Evolutionary conservation across 495 filamentous ascomycete species (phyloP), one percentile per base, ranked within the genome.

Genomic region (Neurospora sp.): DNA sequence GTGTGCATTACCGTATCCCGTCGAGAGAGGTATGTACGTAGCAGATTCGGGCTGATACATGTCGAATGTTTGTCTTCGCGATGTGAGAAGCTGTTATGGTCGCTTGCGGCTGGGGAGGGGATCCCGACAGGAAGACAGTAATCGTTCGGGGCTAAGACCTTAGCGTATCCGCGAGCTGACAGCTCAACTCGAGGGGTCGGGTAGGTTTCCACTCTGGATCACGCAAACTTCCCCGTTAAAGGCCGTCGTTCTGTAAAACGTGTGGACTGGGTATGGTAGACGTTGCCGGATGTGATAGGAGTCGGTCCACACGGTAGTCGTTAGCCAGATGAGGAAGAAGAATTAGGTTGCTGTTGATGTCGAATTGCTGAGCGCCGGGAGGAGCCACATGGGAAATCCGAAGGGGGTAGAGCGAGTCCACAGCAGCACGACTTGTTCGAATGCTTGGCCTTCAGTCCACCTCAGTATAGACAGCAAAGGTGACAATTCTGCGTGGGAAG

Each of bases 11-110:
- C 78, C 76, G 74, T 81, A 81, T 76, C 81, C 81, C 77, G 80
- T 73, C 74, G 78, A 77, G 74, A 81, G 79, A 41, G 78, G 75
- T 72, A 79, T 79, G 77, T 80, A 87, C 68, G 85, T 82, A 59
- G 85, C 84, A 61, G 85, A 78, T 74, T 87, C 83, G 78, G 86
- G 82, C 77, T 87, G 86, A 81, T 85, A 88, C 86, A 88, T 88
- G 80, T 81, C 83, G 80, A 69, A 48, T 14, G 0, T 27, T 53
- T 27, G 7, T 20, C 27, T 31, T 31, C 27, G 27, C 27, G 27
- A 31, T 31, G 27, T 31, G 69, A 40, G 53, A 45, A 44, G 40
- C 20, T 53, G 45, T 53, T 53, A 53, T 53, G 9, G 45, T 53
- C 44, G 72, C 39, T 31, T 53, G 20, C 20, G 45, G 20, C 10